Base-by-base conservation (phyloP, 192 early-diverging fungal genomes). In the Linnemannia exigua region DNA sequence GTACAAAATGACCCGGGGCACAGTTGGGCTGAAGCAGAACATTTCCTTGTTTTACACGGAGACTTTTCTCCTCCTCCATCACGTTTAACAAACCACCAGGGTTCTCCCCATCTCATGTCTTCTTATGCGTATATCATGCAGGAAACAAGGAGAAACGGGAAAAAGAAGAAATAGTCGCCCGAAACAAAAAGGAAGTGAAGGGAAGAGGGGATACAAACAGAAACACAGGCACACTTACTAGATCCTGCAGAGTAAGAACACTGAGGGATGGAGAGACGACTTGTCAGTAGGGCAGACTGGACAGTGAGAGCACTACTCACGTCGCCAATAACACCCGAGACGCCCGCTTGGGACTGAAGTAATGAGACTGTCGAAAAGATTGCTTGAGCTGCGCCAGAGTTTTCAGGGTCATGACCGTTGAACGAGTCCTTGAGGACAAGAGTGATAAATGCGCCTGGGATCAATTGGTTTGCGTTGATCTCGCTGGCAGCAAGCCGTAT, bases 241-340 rank as follows among this genome's bases (percentile, higher is more conserved):
- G 90, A 87, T 33, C 86, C 82, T 5, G 90, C 90, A 33, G 90
- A 89, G 48, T 86, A 91, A 8, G 90, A 91, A 58, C 90, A 91
- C 67, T 91, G 90, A 7, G 90, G 90, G n/a, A 91, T 87, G 31
- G 89, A 79, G 14, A 91, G 61, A 2, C 89, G 75, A 36, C 89
- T 88, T 4, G 90, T 91, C 74, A 91, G 71, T 19, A 91, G 48
- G 17, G 90, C 90, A 44, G 87, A 88, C 25, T 89, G 78, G 20
- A 84, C 87, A 8, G 90, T 88, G 71, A 89, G 87, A 11, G 89
- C 88, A 81, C 89, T 89, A 15, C 86, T 84, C 1, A 89, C 88
- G 74, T 91, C 90, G 28, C 90, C 90, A 79, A 91, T 91, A 46
- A 91, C 90, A 11, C 90, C 90, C n/a, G 89, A 87, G 7, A 91